phyloP scores from a whole-genome alignment of 306 rosid genomes.

The Lotus japonicus region DNA sequence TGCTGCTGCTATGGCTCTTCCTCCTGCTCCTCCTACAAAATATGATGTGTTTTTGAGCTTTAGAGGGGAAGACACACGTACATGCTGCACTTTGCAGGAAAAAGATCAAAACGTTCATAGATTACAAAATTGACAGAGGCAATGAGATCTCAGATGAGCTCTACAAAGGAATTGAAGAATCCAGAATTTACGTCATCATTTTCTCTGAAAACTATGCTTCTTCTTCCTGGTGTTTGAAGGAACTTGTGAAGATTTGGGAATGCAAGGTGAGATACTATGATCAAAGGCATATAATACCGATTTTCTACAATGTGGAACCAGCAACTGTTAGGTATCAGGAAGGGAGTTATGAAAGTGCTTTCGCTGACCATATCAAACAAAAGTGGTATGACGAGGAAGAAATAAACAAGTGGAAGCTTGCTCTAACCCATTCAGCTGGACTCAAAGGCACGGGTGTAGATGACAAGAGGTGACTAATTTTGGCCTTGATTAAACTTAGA shows the following conservation, averaged over 20 bases:
- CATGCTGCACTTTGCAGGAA: not conserved
- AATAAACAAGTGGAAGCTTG: not conserved
- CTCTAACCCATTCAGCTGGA: not conserved
- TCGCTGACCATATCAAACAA: not conserved
- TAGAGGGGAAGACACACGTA: slow-evolving; percentile 18
- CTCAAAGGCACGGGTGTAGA: not conserved
- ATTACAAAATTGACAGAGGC: not conserved
- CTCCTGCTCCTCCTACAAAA: not conserved
- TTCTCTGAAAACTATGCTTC: slow-evolving; percentile 14
- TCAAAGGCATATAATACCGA: slow-evolving; percentile 1
- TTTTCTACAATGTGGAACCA: slow-evolving; percentile 25
- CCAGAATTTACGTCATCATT: not conserved
- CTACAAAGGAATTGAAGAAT: not conserved
- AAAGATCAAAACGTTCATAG: not conserved
- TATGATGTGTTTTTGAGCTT: slow-evolving; percentile 24
- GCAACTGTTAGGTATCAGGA: not conserved
- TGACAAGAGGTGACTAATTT: not conserved
- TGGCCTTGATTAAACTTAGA: no score
- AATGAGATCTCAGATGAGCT: not conserved
- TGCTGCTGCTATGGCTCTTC: no score
- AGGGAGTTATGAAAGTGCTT: not conserved
- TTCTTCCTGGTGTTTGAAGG: slow-evolving; percentile 25
- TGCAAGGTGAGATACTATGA: not conserved
- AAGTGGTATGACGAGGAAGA: not conserved
- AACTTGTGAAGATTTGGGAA: not conserved